Evolutionary conservation across 2,329 filamentous ascomycete genomes (phyloP).

Genomic region (Fusarium illudens): DNA sequence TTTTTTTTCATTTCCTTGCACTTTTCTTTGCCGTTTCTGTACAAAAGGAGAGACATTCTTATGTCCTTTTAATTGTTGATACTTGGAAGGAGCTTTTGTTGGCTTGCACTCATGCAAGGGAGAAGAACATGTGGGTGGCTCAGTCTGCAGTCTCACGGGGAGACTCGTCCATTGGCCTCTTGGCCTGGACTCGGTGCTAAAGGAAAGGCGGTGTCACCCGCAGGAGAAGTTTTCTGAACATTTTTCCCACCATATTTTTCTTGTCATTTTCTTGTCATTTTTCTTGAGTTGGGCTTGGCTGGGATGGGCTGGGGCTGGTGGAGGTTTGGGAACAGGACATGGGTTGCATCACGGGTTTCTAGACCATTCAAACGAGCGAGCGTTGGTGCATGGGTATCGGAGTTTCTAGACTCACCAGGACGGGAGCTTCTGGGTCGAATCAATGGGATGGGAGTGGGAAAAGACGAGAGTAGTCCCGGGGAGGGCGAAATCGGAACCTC

Average conservation of each 20-base stretch:
- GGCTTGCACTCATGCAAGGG: constrained; percentile 31
- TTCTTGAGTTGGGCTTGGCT: no score
- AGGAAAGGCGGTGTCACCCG: constrained; percentile 27
- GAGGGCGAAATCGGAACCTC: constrained; percentile 20
- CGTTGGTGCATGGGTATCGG: constrained; percentile 19
- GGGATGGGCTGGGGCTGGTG: neutral
- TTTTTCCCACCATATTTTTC: constrained; percentile 9
- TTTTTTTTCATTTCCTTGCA: constrained; percentile 1
- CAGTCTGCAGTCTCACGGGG: constrained; percentile 21
- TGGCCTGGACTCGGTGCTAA: constrained; percentile 24
- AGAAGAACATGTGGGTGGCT: constrained; percentile 26
- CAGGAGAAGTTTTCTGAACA: constrained; percentile 17
- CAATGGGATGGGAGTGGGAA: constrained; percentile 10
- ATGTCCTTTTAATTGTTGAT: constrained; percentile 30
- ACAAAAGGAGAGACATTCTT: constrained; percentile 19
- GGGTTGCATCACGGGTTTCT: constrained; percentile 32
- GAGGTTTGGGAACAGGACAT: constrained; percentile 5
- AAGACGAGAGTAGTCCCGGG: constrained; percentile 23
- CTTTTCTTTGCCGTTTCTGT: constrained; percentile 12
- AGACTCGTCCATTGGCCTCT: constrained; percentile 21
- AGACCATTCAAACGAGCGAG: constrained; percentile 34
- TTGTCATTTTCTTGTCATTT: constrained; percentile 13
- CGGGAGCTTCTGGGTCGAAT: constrained; percentile 20
- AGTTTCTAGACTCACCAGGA: constrained; percentile 35
- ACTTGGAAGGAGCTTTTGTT: constrained; percentile 26